Evolutionary conservation across 108 stramenopile genomes (phyloP), one percentile per base, ranked within the genome.

Genomic region (Skeletonema marinoi): DNA sequence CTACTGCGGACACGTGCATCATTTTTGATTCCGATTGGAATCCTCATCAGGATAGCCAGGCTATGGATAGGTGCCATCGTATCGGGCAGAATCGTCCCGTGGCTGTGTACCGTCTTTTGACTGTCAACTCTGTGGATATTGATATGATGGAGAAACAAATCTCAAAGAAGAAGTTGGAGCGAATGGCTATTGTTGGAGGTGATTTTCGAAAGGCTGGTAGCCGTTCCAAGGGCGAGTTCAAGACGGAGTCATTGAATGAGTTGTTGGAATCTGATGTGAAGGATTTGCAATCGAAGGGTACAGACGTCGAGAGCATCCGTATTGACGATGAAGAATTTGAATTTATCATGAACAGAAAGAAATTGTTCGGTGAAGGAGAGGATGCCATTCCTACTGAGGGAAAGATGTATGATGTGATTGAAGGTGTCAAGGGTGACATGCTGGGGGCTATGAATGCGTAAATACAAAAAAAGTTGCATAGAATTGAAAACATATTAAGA

Each of bases 21-120:
- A 95, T 99, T 62, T 99, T 98, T 82, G 99, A 99, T 74, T 90
- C 88, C 70, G 98, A 99, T 80, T 99, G 98, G 98, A 99, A 99
- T 78, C 99, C 99, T 13, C 95, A 95, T 77, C 88, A 91, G 61
- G 92, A 98, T 81, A 76, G 82, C 25, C 97, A 97, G 71, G 97
- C 98, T 14, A 92, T 92, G 93, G 98, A 97, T 74, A 88, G 98
- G 32, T 93, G 93, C 46, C 93, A 96, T 84, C 89, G 96, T 60
- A 95, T 98, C 78, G 98, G 98, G 0, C 98, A 98, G 77, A 91
- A 85, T 32, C 82, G 89, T 30, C 93, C 95, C 3, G 98, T 98
- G 32, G 94, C 96, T 16, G 97, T 99, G 11, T 99, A 99, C 77
- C 88, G 99, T 21, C 83, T 99, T 11, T 70, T 99, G 58, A 98